Evolutionary conservation across 2,329 filamentous ascomycete genomes (phyloP).

Genomic region (Colletotrichum theobromicola): DNA sequence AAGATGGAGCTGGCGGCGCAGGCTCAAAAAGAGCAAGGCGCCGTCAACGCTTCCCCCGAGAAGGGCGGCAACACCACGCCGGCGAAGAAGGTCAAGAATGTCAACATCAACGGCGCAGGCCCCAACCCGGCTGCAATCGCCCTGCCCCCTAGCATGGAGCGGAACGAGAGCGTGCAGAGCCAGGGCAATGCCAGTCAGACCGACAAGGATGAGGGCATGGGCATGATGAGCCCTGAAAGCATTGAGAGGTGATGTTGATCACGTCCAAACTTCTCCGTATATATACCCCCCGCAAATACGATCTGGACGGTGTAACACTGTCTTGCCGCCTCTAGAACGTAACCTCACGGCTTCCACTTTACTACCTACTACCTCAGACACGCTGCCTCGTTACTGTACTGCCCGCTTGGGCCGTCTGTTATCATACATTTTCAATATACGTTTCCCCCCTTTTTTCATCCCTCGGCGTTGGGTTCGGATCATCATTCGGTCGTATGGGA

Average conservation of each 20-base stretch:
- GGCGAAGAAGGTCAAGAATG: constrained; percentile 58
- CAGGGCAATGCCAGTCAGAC: constrained; percentile 66
- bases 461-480: constrained; percentile 20
- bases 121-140: constrained; percentile 45
- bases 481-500: background rate
- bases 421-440: constrained; percentile 10
- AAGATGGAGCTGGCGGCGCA: constrained; percentile 67
- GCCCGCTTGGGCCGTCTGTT: background rate
- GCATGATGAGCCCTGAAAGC: constrained; percentile 87
- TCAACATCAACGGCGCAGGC: constrained; percentile 39
- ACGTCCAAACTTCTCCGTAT: background rate
- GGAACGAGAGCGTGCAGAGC: constrained; percentile 61
- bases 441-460: constrained; percentile 1
- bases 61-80: constrained; percentile 44
- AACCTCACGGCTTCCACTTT: background rate
- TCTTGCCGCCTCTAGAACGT: background rate
- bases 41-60: constrained; percentile 38
- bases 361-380: background rate
- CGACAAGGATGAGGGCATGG: constrained; percentile 71
- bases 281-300: constrained; percentile 3
- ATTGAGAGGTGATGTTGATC: constrained; percentile 48
- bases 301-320: background rate
- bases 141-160: constrained; percentile 59
- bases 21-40: constrained; percentile 50
- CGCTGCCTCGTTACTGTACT: background rate